Evolutionary conservation across 2,329 filamentous ascomycete species (phyloP).

Genomic region (Claviceps sp.): DNA sequence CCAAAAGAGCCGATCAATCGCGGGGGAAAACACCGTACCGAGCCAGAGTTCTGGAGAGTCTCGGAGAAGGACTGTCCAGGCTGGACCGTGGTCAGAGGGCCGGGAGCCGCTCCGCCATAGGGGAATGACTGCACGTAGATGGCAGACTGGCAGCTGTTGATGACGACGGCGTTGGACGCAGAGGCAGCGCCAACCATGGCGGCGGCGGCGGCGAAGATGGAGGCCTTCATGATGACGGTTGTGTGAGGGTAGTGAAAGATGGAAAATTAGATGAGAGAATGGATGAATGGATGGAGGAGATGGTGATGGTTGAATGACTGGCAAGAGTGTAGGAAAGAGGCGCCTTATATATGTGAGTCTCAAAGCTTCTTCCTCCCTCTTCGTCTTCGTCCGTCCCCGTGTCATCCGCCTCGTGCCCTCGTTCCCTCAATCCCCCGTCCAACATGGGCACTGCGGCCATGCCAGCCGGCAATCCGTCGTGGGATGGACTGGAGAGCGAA

Average conservation of each 20-base stretch:
- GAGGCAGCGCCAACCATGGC: constrained; percentile 18
- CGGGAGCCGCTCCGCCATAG: constrained; percentile 17
- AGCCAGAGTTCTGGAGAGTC: constrained; percentile 21
- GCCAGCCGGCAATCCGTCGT: neutral
- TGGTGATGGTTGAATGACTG: neutral
- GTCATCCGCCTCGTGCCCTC: neutral
- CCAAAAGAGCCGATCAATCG: neutral
- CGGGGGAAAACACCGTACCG: constrained; percentile 14
- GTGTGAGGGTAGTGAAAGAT: neutral
- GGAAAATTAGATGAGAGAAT: neutral
- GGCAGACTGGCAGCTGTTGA: constrained; percentile 19
- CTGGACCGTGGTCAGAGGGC: constrained; percentile 19
- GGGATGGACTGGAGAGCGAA: neutral
- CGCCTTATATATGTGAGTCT: neutral
- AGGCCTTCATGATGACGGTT: constrained; percentile 16
- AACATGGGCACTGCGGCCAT: neutral
- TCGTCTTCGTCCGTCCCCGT: neutral
- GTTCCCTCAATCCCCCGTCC: neutral
- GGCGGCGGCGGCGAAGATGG: constrained; percentile 15
- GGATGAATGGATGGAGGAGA: no score
- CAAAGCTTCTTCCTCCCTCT: neutral
- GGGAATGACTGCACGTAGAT: constrained; percentile 26
- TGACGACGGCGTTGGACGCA: constrained; percentile 23
- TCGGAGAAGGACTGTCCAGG: constrained; percentile 23
- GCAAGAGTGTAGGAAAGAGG: neutral